phyloP scores from a whole-genome alignment of 2,329 filamentous ascomycete genomes.

The Aureobasidium sp. region DNA sequence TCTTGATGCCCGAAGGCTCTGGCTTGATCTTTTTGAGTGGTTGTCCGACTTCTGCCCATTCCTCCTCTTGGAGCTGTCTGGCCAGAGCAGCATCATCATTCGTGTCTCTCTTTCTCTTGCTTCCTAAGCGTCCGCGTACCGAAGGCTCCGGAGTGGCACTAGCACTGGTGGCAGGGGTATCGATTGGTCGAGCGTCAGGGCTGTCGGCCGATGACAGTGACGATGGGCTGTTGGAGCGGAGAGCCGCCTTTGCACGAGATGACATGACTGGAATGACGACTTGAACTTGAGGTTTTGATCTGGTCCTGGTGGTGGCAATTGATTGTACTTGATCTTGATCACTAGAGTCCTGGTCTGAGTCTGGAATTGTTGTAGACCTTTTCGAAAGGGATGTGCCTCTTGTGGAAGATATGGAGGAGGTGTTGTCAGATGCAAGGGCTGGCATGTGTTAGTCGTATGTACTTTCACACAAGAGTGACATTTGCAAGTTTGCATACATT shows the following conservation, averaged over 20 bases:
- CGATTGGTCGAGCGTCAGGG: constrained; percentile 40
- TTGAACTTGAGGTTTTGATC: constrained; percentile 3
- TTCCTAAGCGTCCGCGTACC: constrained; percentile 21
- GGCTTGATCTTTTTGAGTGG: constrained; percentile 20
- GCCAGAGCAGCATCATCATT: constrained; percentile 26
- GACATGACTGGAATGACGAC: constrained; percentile 13
- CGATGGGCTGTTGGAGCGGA: constrained; percentile 12
- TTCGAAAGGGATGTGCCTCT: neutral
- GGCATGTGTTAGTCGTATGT: neutral
- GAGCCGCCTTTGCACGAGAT: neutral
- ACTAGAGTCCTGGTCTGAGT: constrained; percentile 1
- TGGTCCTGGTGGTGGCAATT: neutral
- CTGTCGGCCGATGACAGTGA: constrained; percentile 30
- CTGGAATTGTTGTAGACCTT: neutral
- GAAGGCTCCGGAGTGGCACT: constrained; percentile 46
- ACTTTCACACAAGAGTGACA: neutral
- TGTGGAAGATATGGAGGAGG: neutral
- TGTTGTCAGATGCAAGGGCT: neutral
- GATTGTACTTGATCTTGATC: neutral
- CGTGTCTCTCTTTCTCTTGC: constrained; percentile 27
- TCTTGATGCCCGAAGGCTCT: constrained; percentile 20
- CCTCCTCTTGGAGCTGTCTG: constrained; percentile 28
- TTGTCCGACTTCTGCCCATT: constrained; percentile 20
- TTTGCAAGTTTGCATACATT: neutral
- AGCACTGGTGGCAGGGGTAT: constrained; percentile 56